Conservation (phyloP, 441 rosid species). For the Adansonia grandidieri region DNA sequence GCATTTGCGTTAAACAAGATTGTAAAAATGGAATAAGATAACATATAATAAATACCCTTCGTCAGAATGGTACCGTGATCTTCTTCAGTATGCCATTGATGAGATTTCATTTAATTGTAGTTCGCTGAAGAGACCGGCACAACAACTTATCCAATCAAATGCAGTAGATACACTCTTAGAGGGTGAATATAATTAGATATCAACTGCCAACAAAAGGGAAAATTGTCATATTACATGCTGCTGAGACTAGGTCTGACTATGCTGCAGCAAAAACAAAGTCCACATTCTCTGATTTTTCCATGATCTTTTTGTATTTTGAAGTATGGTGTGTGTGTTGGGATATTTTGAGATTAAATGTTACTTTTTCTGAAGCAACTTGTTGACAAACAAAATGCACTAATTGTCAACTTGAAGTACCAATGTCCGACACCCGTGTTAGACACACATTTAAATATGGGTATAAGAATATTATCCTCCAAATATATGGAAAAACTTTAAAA, state of each 20-base stretch:
- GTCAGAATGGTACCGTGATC: not conserved
- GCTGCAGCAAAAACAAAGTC: not conserved
- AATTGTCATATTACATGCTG: not conserved
- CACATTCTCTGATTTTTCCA: not conserved
- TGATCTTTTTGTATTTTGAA: too few species aligned
- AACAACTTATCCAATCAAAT: slow-evolving; percentile 12
- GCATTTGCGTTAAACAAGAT: not conserved
- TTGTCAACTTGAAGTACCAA: too few species aligned
- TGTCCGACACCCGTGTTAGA: too few species aligned
- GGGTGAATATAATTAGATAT: slow-evolving; percentile 13
- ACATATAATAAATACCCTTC: not conserved
- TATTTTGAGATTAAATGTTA: slow-evolving; percentile 1
- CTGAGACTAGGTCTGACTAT: not conserved
- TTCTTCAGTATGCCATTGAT: not conserved
- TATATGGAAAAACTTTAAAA: too few species aligned
- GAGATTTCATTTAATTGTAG: not conserved
- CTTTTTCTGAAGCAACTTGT: not conserved
- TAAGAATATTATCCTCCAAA: too few species aligned
- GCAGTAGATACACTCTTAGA: not conserved
- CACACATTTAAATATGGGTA: too few species aligned
- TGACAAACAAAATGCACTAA: not conserved
- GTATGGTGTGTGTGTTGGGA: not conserved
- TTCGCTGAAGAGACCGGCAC: not conserved
- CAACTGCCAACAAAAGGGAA: not conserved
- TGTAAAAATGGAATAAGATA: not conserved